Percentiles rank a stretch among this genome's conserved stretches.
These are phyloP conservation scores for Ganoderma multipileum DNA, from an alignment of 1,284 basidiomycete genomes.

Conservation along the genomic window DNA sequence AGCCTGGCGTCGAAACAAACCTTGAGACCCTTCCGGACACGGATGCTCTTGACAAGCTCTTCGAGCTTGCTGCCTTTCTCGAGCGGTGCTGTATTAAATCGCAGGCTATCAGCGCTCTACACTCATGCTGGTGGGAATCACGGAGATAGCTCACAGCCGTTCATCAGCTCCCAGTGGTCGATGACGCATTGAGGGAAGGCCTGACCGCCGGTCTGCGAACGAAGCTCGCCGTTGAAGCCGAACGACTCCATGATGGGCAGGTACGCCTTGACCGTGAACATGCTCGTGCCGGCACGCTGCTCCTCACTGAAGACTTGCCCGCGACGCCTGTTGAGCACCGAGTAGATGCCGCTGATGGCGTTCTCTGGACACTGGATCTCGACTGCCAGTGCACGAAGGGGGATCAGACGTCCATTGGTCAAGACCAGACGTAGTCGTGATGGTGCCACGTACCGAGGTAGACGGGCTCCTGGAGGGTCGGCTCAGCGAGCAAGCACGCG, in stretches of 20 bases:
- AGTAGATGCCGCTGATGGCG: constrained; percentile 99
- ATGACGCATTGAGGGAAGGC: constrained; percentile 98
- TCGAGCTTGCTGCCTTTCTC: constrained; percentile 93
- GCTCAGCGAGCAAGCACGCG: constrained; percentile 90
- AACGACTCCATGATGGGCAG: constrained; percentile 98
- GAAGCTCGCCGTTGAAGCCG: constrained; percentile 98
- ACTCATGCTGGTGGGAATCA: constrained; percentile 33
- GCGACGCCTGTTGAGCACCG: constrained; percentile 94
- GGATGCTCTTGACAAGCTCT: constrained; percentile 85
- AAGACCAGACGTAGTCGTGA: neutral
- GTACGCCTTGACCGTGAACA: constrained; percentile 99
- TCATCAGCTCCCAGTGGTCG: constrained; percentile 90
- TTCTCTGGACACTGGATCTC: constrained; percentile 99
- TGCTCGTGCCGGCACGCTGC: constrained; percentile 96
- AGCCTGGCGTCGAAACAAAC: constrained; percentile 43
- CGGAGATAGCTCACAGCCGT: constrained; percentile 62
- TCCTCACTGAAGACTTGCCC: constrained; percentile 99
- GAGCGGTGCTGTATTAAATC: constrained; percentile 59
- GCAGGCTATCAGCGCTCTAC: constrained; percentile 1
- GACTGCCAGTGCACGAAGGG: constrained; percentile 57
- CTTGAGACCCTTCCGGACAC: constrained; percentile 94
- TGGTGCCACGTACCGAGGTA: constrained; percentile 74
- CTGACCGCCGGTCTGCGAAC: constrained; percentile 93
- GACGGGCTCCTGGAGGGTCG: constrained; percentile 95
- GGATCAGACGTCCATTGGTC: constrained; percentile 8